Conservation (phyloP, 2,329 filamentous ascomycete genomes). For the Paecilomyces variotii region DNA sequence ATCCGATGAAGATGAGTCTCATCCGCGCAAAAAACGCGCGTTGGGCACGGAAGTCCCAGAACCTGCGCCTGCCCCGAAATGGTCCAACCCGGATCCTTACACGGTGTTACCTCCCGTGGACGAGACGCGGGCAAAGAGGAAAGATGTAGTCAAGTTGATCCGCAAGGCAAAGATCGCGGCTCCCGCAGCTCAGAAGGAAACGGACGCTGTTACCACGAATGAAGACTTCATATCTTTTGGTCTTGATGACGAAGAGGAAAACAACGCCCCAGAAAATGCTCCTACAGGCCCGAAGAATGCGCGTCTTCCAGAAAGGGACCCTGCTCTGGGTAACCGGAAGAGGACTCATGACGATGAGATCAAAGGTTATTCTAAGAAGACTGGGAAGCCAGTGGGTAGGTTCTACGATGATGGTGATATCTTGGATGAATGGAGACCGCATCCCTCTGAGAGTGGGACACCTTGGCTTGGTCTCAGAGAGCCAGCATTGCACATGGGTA, state of each 20-base stretch:
- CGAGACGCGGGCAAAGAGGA: constrained; percentile 64
- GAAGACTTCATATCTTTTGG: constrained; percentile 90
- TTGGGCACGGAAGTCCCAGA: constrained; percentile 15
- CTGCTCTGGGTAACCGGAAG: constrained; percentile 59
- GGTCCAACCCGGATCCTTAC: constrained; percentile 95
- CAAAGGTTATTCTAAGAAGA: constrained; percentile 48
- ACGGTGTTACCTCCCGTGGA: constrained; percentile 76
- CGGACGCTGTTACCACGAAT: constrained; percentile 48
- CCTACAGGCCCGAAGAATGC: constrained; percentile 25
- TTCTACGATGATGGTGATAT: constrained; percentile 46
- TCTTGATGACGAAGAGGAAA: constrained; percentile 51
- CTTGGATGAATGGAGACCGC: constrained; percentile 45
- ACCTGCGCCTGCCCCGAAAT: constrained; percentile 53
- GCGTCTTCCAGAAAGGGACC: constrained; percentile 27
- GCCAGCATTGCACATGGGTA: constrained; percentile 22
- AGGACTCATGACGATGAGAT: constrained; percentile 64
- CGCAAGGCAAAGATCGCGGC: constrained; percentile 69
- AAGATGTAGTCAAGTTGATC: constrained; percentile 83
- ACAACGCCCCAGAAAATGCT: constrained; percentile 28
- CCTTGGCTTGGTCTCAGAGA: constrained; percentile 53
- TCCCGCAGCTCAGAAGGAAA: constrained; percentile 40
- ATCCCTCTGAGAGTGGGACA: constrained; percentile 33
- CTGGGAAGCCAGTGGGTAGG: constrained; percentile 45
- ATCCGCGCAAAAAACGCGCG: constrained; percentile 32
- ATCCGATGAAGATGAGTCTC: constrained; percentile 27